Conservation (phyloP, 108 stramenopile species). For the Conticribra guillardii region DNA sequence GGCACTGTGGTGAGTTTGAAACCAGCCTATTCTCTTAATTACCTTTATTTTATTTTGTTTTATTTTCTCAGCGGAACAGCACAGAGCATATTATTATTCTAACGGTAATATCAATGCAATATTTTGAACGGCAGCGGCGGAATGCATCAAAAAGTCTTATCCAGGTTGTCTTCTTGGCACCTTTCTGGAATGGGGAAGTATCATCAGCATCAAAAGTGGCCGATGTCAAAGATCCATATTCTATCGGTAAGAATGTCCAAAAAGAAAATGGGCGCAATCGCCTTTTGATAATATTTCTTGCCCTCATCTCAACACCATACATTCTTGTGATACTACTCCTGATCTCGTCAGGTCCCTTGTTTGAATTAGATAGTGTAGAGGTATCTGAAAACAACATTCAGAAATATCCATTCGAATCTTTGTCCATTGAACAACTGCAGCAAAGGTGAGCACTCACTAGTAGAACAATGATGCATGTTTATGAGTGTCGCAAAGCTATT, state of each 20-base stretch:
- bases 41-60: neutral
- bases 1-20: conserved; percentile 29
- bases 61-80: no score
- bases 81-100: neutral
- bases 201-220: conserved; percentile 27
- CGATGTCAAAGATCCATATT: conserved; percentile 22
- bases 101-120: neutral
- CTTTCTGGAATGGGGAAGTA: conserved; percentile 71
- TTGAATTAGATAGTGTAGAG: conserved; percentile 78
- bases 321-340: conserved; percentile 17
- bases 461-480: no score
- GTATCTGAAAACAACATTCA: conserved; percentile 70
- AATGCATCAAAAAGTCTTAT: conserved; percentile 64
- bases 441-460: no score
- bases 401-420: conserved; percentile 69
- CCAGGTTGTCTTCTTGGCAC: conserved; percentile 76
- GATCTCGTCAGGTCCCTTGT: conserved; percentile 38
- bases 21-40: neutral
- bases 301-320: no score
- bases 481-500: no score
- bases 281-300: no score
- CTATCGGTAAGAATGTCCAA: conserved; percentile 1
- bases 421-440: conserved; percentile 71
- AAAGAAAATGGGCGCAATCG: no score
- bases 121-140: conserved; percentile 21